Evolutionary conservation across 1,139 yeast species (phyloP).

Genomic region (Sugiyamaella xylanicola): DNA sequence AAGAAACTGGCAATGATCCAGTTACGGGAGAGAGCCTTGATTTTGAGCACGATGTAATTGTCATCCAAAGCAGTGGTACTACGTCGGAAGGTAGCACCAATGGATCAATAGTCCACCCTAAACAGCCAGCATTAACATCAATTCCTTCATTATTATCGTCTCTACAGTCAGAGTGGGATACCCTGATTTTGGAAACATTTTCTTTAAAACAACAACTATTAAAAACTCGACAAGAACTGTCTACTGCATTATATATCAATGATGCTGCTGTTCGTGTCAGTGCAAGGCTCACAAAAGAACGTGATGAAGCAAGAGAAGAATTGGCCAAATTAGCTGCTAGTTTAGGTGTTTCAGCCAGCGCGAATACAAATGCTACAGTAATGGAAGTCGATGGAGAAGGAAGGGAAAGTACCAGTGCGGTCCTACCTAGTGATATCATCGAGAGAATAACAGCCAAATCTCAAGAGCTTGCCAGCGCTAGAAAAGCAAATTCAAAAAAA

Average conservation of each 20-base stretch:
- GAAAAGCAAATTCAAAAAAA: constrained; percentile 24
- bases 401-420: neutral
- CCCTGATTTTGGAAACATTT: constrained; percentile 79
- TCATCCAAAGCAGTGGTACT: constrained; percentile 40
- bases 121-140: constrained; percentile 58
- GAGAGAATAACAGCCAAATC: constrained; percentile 25
- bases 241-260: constrained; percentile 75
- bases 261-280: constrained; percentile 93
- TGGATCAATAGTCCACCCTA: constrained; percentile 45
- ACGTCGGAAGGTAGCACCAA: neutral
- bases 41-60: constrained; percentile 58
- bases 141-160: constrained; percentile 76
- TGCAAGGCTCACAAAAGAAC: constrained; percentile 66
- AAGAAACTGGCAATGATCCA: constrained; percentile 75
- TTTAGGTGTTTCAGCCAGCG: constrained; percentile 14
- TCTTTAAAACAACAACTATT: constrained; percentile 71
- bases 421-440: constrained; percentile 10
- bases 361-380: constrained; percentile 18
- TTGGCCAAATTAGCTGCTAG: constrained; percentile 49
- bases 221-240: constrained; percentile 68
- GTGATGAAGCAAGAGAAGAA: constrained; percentile 70
- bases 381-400: constrained; percentile 24
- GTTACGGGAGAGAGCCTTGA: constrained; percentile 62
- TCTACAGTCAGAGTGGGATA: constrained; percentile 89
- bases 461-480: constrained; percentile 27